Conservation (phyloP, 2,329 filamentous ascomycete genomes). For the Emmonsia crescens region DNA sequence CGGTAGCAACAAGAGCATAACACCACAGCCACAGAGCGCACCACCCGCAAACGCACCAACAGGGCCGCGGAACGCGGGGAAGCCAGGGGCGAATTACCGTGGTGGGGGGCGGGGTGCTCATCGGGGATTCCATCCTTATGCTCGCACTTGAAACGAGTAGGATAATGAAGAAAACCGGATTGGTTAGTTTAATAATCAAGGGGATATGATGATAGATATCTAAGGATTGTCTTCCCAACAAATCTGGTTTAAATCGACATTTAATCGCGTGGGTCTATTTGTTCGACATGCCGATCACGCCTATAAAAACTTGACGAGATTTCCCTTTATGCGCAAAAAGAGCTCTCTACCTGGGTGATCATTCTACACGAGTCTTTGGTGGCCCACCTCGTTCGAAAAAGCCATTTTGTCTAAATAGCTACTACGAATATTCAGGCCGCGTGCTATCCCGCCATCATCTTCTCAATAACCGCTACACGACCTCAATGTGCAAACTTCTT, state of each 20-base stretch:
- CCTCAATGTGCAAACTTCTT: not conserved
- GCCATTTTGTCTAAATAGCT: too few species aligned
- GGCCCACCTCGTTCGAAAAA: too few species aligned
- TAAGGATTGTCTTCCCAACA: not conserved
- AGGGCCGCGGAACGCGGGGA: slow-evolving; percentile 88
- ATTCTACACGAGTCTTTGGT: not conserved
- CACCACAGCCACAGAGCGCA: slow-evolving; percentile 36
- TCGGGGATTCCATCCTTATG: slow-evolving; percentile 73
- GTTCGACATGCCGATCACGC: not conserved
- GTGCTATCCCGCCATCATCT: not conserved
- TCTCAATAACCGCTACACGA: not conserved
- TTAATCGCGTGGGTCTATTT: not conserved
- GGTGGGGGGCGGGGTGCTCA: slow-evolving; percentile 69
- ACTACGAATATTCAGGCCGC: not conserved
- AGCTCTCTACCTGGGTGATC: not conserved
- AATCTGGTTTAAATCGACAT: not conserved
- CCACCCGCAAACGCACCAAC: slow-evolving; percentile 79
- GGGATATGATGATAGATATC: not conserved
- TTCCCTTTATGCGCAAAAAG: not conserved
- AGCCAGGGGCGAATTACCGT: slow-evolving; percentile 84
- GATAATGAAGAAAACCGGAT: not conserved
- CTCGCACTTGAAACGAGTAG: slow-evolving; percentile 21
- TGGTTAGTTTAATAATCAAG: not conserved
- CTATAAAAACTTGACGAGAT: not conserved
- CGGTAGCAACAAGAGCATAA: slow-evolving; percentile 30